Conservation (phyloP, 2,329 filamentous ascomycete genomes). For the Claviceps capensis region DNA sequence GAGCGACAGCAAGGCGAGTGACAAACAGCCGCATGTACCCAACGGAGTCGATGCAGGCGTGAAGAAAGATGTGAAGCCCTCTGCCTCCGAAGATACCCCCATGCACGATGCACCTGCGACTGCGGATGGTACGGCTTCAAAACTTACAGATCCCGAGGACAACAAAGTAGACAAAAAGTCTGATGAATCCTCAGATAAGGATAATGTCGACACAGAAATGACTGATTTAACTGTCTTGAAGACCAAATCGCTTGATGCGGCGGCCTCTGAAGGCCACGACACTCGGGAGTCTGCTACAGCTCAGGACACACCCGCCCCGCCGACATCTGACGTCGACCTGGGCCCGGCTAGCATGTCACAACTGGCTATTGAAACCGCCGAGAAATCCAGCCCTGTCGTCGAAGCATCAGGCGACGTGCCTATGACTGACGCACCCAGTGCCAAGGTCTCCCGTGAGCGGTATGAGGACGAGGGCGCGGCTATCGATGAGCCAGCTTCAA, state of each 20-base stretch:
- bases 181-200: not conserved
- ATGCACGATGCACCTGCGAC: not conserved
- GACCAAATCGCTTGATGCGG: conserved; percentile 4
- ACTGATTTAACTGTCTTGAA: conserved; percentile 11
- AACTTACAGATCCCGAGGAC: not conserved
- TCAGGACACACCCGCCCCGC: conserved; percentile 10
- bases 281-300: conserved; percentile 6
- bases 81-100: conserved; percentile 3
- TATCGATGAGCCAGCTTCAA: conserved; percentile 55
- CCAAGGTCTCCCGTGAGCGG: conserved; percentile 59
- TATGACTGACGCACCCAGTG: conserved; percentile 40
- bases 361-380: conserved; percentile 23
- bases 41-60: conserved; percentile 3
- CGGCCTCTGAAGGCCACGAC: conserved; percentile 6
- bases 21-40: not conserved
- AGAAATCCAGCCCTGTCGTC: conserved; percentile 14
- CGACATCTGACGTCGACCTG: conserved; percentile 21
- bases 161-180: not conserved
- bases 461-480: conserved; percentile 66
- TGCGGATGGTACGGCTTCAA: not conserved
- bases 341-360: conserved; percentile 25
- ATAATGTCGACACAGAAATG: conserved; percentile 13
- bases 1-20: conserved; percentile 8
- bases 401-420: conserved; percentile 27
- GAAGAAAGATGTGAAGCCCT: not conserved